Conservation (phyloP, 2,329 filamentous ascomycete genomes). For the Paracorniculantispora psalliotae region DNA sequence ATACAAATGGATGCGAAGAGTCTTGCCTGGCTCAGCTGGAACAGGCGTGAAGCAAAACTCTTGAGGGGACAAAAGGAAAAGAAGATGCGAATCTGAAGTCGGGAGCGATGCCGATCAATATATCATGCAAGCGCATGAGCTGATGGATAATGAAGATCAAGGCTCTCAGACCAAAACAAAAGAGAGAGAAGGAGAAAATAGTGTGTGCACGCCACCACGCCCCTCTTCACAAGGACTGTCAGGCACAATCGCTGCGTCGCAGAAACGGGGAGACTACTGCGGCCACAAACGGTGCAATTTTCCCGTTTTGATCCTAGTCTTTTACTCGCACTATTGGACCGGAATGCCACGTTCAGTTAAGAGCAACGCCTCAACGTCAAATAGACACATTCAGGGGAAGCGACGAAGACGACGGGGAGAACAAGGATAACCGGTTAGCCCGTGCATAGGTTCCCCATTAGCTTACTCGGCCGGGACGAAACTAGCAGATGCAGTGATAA, state of each 20-base stretch:
- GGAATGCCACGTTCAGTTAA: neutral
- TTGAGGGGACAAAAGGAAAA: neutral
- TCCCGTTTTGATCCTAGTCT: neutral
- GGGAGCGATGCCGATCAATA: neutral
- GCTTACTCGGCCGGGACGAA: too few species aligned
- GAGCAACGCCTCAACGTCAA: neutral
- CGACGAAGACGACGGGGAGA: too few species aligned
- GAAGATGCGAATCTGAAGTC: neutral
- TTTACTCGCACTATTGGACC: neutral
- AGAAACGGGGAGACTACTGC: neutral
- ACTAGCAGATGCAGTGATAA: too few species aligned
- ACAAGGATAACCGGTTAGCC: too few species aligned
- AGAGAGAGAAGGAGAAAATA: neutral
- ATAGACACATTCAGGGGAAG: neutral
- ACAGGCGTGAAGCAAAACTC: neutral
- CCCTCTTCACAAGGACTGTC: neutral
- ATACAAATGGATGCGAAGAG: neutral
- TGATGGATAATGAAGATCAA: neutral
- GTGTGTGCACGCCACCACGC: neutral
- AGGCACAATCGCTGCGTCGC: neutral
- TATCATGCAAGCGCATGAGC: neutral
- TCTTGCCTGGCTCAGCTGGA: neutral
- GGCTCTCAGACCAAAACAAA: neutral
- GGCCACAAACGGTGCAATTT: neutral
- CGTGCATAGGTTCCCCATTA: too few species aligned